A percentile compares a stretch with the other conserved stretches of the same genome.
Evolutionary conservation across 768 basidiomycete species (phyloP).

Genomic region (Trametes cubensis): DNA sequence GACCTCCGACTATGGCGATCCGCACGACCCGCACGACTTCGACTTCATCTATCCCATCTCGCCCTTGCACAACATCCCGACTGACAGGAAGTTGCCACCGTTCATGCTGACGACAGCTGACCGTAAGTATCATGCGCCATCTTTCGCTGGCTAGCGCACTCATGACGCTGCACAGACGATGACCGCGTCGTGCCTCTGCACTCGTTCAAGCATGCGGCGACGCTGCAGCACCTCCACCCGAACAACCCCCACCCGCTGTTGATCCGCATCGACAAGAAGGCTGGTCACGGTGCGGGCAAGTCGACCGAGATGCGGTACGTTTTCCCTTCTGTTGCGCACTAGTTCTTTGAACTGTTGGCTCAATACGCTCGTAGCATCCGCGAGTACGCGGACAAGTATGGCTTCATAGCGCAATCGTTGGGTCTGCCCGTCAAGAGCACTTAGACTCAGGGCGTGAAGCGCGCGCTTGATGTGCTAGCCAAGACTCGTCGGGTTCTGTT

Average conservation of each 20-base stretch:
- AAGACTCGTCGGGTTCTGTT: neutral
- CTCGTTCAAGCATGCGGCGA: slow-evolving; percentile 81
- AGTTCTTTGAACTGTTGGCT: neutral
- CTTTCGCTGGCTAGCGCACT: too few species aligned
- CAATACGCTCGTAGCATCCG: slow-evolving; percentile 57
- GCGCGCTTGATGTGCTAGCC: neutral
- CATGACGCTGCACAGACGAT: slow-evolving; percentile 49
- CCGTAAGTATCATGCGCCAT: slow-evolving; percentile 49
- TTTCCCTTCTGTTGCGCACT: neutral
- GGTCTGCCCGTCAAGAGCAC: slow-evolving; percentile 41
- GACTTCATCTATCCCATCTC: slow-evolving; percentile 84
- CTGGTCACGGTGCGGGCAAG: slow-evolving; percentile 82
- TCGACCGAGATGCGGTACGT: slow-evolving; percentile 66
- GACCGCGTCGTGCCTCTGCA: slow-evolving; percentile 88
- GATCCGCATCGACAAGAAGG: slow-evolving; percentile 76
- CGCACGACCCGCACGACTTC: slow-evolving; percentile 75
- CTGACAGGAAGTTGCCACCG: slow-evolving; percentile 62
- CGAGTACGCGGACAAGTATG: slow-evolving; percentile 77
- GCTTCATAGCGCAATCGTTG: slow-evolving; percentile 70
- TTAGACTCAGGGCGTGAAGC: neutral
- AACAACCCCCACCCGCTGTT: slow-evolving; percentile 74
- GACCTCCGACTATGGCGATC: slow-evolving; percentile 79
- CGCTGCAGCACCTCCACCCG: slow-evolving; percentile 67
- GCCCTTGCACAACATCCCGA: slow-evolving; percentile 78
- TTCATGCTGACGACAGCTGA: slow-evolving; percentile 81